Percentiles rank a stretch among this genome's conserved stretches.
These are phyloP conservation scores for Leucosporidium creatinivorum DNA, from an alignment of 768 basidiomycete genomes.

Conservation along the genomic window DNA sequence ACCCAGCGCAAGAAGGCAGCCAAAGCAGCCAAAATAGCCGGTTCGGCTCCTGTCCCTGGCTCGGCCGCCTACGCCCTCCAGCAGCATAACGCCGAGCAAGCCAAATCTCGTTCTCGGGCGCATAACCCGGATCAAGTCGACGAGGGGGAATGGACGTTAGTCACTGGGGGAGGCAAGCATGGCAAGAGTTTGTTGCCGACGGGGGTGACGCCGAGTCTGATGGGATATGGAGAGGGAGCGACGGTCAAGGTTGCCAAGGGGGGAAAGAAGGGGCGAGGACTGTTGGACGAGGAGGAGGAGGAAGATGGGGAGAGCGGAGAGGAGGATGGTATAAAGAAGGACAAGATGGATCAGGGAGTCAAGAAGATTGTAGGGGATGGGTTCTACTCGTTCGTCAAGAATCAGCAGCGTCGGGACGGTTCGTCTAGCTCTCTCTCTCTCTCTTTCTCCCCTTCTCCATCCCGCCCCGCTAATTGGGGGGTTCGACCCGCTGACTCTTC, in stretches of 20 bases:
- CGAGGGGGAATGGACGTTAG: conserved; percentile 28
- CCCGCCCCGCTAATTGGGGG: no score
- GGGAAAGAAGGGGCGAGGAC: background rate
- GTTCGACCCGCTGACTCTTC: no score
- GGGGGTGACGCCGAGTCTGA: conserved; percentile 8
- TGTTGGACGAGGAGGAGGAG: background rate
- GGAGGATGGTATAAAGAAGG: background rate
- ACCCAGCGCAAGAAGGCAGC: conserved; percentile 1
- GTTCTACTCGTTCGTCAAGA: conserved; percentile 28
- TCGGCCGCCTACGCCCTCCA: conserved; percentile 25
- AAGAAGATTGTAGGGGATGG: conserved; percentile 33
- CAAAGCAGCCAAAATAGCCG: conserved; percentile 1
- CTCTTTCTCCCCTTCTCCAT: background rate
- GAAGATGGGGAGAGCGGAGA: background rate
- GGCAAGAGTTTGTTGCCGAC: conserved; percentile 22
- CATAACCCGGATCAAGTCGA: conserved; percentile 25
- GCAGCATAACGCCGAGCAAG: conserved; percentile 9
- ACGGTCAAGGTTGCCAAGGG: conserved; percentile 27
- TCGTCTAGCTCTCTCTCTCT: conserved; percentile 2
- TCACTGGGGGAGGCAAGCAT: conserved; percentile 25
- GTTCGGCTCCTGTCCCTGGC: conserved; percentile 15
- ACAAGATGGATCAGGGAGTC: conserved; percentile 3
- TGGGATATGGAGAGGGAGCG: conserved; percentile 23
- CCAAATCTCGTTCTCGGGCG: background rate
- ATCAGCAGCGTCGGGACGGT: conserved; percentile 22